These are phyloP conservation scores for Neocatenulostroma microsporum DNA, from an alignment of 2,329 filamentous ascomycete species.

Conservation along the genomic window DNA sequence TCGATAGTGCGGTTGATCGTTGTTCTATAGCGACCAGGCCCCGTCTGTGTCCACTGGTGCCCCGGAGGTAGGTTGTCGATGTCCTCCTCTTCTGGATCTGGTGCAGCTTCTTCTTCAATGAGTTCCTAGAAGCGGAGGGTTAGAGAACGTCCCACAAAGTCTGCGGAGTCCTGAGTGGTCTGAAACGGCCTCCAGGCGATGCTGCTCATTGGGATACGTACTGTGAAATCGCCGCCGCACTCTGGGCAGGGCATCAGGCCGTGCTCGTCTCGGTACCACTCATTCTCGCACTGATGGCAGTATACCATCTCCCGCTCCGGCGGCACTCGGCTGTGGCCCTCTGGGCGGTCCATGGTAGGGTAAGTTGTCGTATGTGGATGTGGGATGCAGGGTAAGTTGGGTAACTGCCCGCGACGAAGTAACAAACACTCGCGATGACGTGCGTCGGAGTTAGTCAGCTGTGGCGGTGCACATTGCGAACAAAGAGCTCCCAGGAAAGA, in stretches of 20 bases:
- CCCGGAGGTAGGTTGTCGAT: slow-evolving; percentile 20
- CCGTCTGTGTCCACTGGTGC: slow-evolving; percentile 23
- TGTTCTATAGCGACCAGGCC: slow-evolving; percentile 24
- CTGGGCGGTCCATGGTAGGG: slow-evolving; percentile 1
- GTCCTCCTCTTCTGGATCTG: slow-evolving; percentile 43
- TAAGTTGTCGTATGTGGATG: background rate
- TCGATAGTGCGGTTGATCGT: slow-evolving; percentile 36
- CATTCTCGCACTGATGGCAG: slow-evolving; percentile 71
- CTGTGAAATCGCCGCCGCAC: slow-evolving; percentile 70
- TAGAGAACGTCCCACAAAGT: no score
- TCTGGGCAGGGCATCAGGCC: slow-evolving; percentile 65
- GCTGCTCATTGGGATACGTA: no score
- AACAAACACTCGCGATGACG: no score
- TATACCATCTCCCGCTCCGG: slow-evolving; percentile 62
- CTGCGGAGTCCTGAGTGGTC: no score
- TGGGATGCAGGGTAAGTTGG: background rate
- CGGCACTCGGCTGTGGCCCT: slow-evolving; percentile 7
- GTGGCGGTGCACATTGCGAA: no score
- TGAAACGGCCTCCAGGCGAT: no score
- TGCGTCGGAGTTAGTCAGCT: no score
- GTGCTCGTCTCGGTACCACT: slow-evolving; percentile 70
- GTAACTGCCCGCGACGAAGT: no score
- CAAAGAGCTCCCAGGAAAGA: no score
- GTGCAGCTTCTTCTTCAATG: no score
- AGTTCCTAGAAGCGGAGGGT: no score